Conservation (phyloP, 1,139 yeast species). For the Protomyces inundatus region DNA sequence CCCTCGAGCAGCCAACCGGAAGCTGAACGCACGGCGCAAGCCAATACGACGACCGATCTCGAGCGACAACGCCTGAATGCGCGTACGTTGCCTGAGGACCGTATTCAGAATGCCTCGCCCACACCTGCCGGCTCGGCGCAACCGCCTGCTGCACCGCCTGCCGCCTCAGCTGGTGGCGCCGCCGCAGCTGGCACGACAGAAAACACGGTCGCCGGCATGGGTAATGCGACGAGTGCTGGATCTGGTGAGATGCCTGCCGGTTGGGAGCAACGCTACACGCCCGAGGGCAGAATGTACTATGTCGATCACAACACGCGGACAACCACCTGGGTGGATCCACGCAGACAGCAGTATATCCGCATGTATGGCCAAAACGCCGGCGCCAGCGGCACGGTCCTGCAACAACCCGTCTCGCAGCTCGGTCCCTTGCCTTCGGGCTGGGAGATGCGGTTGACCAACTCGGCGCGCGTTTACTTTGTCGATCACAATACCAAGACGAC, state of each 20-base stretch:
- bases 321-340: slow-evolving; percentile 99
- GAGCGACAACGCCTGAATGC: slow-evolving; percentile 89
- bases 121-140: slow-evolving; percentile 38
- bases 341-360: slow-evolving; percentile 89
- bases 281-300: slow-evolving; percentile 96
- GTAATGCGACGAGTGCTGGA: slow-evolving; percentile 83
- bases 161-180: slow-evolving; percentile 50
- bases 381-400: slow-evolving; percentile 77
- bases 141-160: slow-evolving; percentile 37
- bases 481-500: slow-evolving; percentile 98
- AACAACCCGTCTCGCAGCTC: slow-evolving; percentile 96
- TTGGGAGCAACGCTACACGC: slow-evolving; percentile 98
- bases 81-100: slow-evolving; percentile 77
- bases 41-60: slow-evolving; percentile 59
- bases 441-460: slow-evolving; percentile 99
- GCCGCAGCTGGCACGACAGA: slow-evolving; percentile 61
- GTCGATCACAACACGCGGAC: slow-evolving; percentile 98
- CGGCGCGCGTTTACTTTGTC: slow-evolving; percentile 96
- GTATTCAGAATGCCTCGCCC: slow-evolving; percentile 35
- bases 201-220: slow-evolving; percentile 49
- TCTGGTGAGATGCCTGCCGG: slow-evolving; percentile 96
- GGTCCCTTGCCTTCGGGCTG: slow-evolving; percentile 98
- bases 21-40: slow-evolving; percentile 30
- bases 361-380: slow-evolving; percentile 61
- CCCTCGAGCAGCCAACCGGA: slow-evolving; percentile 57